phyloP scores from a whole-genome alignment of 1,139 yeast species.

The Diutina mesorugosa region DNA sequence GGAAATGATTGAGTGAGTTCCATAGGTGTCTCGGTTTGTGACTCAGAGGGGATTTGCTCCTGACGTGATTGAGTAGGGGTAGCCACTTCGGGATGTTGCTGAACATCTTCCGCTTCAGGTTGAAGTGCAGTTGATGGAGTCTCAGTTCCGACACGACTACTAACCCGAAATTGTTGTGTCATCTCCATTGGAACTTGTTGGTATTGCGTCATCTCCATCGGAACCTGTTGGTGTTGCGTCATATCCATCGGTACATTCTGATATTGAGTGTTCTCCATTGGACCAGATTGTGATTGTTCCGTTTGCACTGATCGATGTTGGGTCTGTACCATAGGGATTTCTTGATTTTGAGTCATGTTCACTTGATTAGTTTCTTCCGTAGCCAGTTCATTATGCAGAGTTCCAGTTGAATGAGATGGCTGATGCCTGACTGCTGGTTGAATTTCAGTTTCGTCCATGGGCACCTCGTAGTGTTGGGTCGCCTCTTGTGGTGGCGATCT shows the following conservation, averaged over 20 bases:
- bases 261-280: not conserved
- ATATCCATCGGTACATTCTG: not conserved
- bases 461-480: not conserved
- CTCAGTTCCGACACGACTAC: not conserved
- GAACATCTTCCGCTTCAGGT: not conserved
- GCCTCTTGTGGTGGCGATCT: not conserved
- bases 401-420: not conserved
- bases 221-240: not conserved
- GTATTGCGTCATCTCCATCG: not conserved
- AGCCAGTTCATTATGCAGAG: not conserved
- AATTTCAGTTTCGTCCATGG: not conserved
- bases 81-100: not conserved
- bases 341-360: not conserved
- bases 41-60: not conserved
- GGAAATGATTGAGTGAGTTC: too few relatives aligned
- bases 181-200: not conserved
- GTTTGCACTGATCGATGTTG: not conserved
- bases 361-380: not conserved
- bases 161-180: not conserved
- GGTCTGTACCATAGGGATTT: not conserved
- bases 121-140: not conserved
- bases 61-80: not conserved
- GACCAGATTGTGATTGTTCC: not conserved
- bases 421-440: not conserved
- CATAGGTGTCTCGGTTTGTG: too few relatives aligned